A percentile compares a stretch with the other conserved stretches of the same genome.
Evolutionary conservation across 1,139 yeast genomes (phyloP).

Genomic region (Tardiomyces blankii): DNA sequence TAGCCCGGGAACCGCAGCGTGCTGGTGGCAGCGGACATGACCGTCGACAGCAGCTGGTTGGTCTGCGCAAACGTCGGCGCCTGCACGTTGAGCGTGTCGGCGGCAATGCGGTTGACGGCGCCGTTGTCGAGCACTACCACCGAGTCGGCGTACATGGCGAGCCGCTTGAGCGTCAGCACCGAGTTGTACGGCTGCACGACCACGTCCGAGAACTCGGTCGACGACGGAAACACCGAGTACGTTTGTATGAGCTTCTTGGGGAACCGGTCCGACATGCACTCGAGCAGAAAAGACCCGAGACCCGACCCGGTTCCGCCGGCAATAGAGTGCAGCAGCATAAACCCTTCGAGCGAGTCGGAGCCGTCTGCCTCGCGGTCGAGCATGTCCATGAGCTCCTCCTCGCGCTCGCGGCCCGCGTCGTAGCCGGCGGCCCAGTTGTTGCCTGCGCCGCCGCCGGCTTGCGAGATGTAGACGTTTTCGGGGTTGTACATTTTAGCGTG

Average conservation of each 20-base stretch:
- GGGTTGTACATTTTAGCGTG: slow-evolving; percentile 71
- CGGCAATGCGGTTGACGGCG: slow-evolving; percentile 62
- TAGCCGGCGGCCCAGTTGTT: slow-evolving; percentile 95
- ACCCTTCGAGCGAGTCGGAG: slow-evolving; percentile 82
- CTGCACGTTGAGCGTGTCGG: slow-evolving; percentile 33
- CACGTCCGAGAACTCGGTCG: slow-evolving; percentile 65
- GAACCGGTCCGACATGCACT: slow-evolving; percentile 68
- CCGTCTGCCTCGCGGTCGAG: slow-evolving; percentile 86
- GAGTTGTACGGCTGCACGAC: slow-evolving; percentile 97
- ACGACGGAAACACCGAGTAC: slow-evolving; percentile 72
- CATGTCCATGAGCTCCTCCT: slow-evolving; percentile 67
- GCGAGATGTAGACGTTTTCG: slow-evolving; percentile 67
- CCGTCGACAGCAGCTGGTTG: slow-evolving; percentile 77
- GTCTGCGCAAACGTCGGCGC: slow-evolving; percentile 55
- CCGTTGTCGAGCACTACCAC: slow-evolving; percentile 85
- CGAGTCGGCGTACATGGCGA: slow-evolving; percentile 77
- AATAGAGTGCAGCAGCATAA: slow-evolving; percentile 88
- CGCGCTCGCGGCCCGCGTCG: slow-evolving; percentile 55
- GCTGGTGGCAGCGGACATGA: slow-evolving; percentile 75
- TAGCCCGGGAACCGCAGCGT: slow-evolving; percentile 88
- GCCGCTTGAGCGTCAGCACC: slow-evolving; percentile 64
- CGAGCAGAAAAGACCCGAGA: slow-evolving; percentile 73
- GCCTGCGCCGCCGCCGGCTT: slow-evolving; percentile 86
- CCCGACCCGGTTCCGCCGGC: slow-evolving; percentile 99
- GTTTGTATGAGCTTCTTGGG: slow-evolving; percentile 78